Evolutionary conservation across 441 rosid genomes (phyloP).

Genomic region (Viola pubescens): DNA sequence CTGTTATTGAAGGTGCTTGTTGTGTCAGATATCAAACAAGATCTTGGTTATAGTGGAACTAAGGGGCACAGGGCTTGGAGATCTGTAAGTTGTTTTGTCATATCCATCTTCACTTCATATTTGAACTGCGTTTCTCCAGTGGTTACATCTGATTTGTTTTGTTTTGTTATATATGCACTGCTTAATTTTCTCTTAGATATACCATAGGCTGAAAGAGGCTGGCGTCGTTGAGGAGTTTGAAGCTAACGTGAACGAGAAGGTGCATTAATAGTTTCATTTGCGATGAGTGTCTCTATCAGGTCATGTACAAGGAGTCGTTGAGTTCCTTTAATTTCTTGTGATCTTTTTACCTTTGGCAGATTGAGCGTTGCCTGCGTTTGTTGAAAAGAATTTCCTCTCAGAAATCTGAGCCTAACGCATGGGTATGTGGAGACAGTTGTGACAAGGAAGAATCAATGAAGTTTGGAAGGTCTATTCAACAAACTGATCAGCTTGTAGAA

Average conservation of each 20-base stretch:
- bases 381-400: conserved; percentile 41
- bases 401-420: conserved; percentile 33
- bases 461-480: conserved; percentile 57
- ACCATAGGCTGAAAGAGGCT: conserved; percentile 37
- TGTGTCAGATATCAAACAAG: conserved; percentile 24
- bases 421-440: conserved; percentile 30
- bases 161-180: conserved; percentile 1
- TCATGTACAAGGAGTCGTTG: conserved; percentile 1
- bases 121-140: not conserved
- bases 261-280: not conserved
- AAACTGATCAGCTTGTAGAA: conserved; percentile 68
- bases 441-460: conserved; percentile 39
- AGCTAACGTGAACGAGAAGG: conserved; percentile 29
- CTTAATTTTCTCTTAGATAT: conserved; percentile 25
- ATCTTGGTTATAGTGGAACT: conserved; percentile 24
- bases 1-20: conserved; percentile 22
- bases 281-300: not conserved
- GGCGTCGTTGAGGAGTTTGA: conserved; percentile 35
- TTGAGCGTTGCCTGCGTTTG: conserved; percentile 67
- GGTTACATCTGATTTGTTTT: conserved; percentile 4
- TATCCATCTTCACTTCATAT: not conserved
- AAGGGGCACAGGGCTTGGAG: conserved; percentile 25
- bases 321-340: conserved; percentile 13
- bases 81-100: conserved; percentile 9
- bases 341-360: conserved; percentile 40